These are phyloP conservation scores for Talaromyces sp. DNA, from an alignment of 2,329 filamentous ascomycete genomes.

Conservation along the genomic window DNA sequence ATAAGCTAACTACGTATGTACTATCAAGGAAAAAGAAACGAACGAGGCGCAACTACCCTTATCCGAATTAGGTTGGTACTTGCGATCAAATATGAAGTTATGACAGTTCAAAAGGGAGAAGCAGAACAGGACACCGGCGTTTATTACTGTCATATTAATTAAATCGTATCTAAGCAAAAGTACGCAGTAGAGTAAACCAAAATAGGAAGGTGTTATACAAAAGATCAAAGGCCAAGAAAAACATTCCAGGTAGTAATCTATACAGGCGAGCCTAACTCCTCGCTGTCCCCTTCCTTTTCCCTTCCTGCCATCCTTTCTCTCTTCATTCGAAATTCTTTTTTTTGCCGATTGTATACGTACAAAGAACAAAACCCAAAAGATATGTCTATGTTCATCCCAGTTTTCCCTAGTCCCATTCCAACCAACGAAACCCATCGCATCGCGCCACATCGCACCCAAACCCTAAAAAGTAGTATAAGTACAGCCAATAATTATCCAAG, in stretches of 20 bases:
- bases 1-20: not conserved
- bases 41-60: not conserved
- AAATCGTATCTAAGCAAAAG: not conserved
- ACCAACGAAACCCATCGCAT: not conserved
- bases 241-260: not conserved
- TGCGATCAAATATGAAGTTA: not conserved
- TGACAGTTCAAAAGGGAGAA: not conserved
- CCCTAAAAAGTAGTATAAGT: not conserved
- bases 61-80: slow-evolving; percentile 15
- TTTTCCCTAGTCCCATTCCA: not conserved
- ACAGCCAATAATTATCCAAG: not conserved
- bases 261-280: not conserved
- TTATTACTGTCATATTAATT: not conserved
- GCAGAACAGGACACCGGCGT: not conserved
- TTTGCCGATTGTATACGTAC: not conserved
- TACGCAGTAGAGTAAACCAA: not conserved
- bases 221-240: not conserved
- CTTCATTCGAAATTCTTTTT: not conserved
- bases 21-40: not conserved
- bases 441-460: not conserved
- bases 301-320: not conserved
- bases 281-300: not conserved
- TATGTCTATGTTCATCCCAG: not conserved
- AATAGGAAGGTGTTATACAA: slow-evolving; percentile 2
- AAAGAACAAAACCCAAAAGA: not conserved